phyloP scores from a whole-genome alignment of 257 asterid genomes.

The Solanum boliviense region DNA sequence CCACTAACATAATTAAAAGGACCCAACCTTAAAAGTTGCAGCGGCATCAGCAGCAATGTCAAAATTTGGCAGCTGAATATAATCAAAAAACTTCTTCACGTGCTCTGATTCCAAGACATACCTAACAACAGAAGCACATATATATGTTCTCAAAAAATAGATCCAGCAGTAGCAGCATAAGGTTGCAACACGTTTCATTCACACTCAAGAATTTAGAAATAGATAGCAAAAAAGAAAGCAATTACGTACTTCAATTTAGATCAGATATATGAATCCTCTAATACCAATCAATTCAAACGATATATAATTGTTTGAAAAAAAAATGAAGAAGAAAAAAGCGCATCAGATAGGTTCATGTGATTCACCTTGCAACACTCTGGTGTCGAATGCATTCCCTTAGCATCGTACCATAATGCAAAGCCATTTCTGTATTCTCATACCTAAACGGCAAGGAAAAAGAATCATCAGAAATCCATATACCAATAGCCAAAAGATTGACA shows the following conservation, averaged over 20 bases:
- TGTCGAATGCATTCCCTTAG: constrained; percentile 98
- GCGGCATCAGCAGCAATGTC: constrained; percentile 49
- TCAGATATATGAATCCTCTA: not conserved
- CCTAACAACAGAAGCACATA: constrained; percentile 5
- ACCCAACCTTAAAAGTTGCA: constrained; percentile 36
- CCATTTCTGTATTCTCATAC: constrained; percentile 72
- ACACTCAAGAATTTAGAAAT: not conserved
- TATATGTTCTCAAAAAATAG: not conserved
- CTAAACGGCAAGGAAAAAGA: constrained; percentile 26
- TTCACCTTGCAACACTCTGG: constrained; percentile 90
- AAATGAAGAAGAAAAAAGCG: not conserved
- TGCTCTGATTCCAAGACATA: constrained; percentile 38
- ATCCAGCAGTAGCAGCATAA: not conserved
- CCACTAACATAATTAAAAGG: not conserved
- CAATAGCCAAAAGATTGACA: not conserved
- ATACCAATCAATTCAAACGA: not conserved
- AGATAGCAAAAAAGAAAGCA: not conserved
- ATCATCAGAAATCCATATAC: constrained; percentile 6
- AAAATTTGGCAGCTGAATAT: constrained; percentile 37
- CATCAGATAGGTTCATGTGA: not conserved
- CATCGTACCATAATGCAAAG: constrained; percentile 95
- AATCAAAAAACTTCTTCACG: constrained; percentile 39
- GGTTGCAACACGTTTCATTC: not conserved
- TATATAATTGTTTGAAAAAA: not conserved
- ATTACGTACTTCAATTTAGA: not conserved